Evolutionary conservation across 2,329 filamentous ascomycete genomes (phyloP).

Genomic region (Dendryphion nanum): DNA sequence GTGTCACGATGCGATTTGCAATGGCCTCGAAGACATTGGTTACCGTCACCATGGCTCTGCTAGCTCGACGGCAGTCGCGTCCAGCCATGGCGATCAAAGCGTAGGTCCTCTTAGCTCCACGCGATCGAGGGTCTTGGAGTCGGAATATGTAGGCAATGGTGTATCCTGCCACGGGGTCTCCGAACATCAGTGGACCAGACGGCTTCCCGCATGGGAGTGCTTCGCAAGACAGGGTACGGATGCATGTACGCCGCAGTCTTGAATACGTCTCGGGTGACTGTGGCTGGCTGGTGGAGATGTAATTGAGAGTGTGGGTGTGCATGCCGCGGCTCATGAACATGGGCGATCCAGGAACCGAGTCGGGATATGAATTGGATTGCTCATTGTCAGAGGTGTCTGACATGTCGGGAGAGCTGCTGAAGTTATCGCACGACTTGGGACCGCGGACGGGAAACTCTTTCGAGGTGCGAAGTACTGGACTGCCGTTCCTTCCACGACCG

Average conservation of each 20-base stretch:
- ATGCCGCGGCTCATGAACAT: conserved; percentile 38
- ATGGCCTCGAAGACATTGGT: conserved; percentile 52
- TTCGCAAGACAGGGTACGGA: conserved; percentile 59
- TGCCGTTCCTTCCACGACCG: conserved; percentile 50
- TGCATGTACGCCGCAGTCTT: conserved; percentile 55
- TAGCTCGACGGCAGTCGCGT: conserved; percentile 54
- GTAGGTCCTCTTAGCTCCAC: conserved; percentile 57
- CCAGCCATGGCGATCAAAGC: conserved; percentile 58
- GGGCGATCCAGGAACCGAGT: conserved; percentile 42
- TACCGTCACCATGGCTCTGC: conserved; percentile 40
- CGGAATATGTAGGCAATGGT: conserved; percentile 61
- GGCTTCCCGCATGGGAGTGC: conserved; percentile 55
- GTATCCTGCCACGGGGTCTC: conserved; percentile 55
- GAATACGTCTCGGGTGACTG: conserved; percentile 54
- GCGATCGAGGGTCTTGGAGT: conserved; percentile 57
- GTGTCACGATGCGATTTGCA: conserved; percentile 50
- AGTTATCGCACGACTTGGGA: conserved; percentile 22
- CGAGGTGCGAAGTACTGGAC: conserved; percentile 55
- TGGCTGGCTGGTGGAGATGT: conserved; percentile 58
- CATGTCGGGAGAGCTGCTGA: conserved; percentile 32
- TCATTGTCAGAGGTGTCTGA: conserved; percentile 39
- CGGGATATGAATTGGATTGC: conserved; percentile 35
- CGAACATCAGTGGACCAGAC: conserved; percentile 59
- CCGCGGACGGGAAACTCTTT: conserved; percentile 54
- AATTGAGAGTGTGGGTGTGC: conserved; percentile 58